A percentile compares a stretch with the other conserved stretches of the same genome.
These are phyloP conservation scores for Diddensiella caesifluorescens DNA, from an alignment of 805 yeast genomes.

Conservation along the genomic window DNA sequence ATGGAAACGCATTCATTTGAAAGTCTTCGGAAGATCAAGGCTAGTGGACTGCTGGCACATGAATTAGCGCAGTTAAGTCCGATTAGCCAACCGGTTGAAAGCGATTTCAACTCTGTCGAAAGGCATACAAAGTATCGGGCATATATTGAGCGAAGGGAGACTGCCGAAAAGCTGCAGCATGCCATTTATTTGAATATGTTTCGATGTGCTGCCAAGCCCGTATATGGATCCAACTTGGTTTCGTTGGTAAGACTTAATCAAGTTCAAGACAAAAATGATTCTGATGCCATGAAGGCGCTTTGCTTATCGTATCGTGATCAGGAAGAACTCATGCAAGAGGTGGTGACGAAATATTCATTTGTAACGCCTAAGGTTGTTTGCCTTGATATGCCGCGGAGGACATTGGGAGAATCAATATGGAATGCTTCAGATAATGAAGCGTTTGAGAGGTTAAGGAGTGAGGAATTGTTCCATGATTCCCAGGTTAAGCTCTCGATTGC, in stretches of 20 bases:
- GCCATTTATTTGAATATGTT: constrained; percentile 56
- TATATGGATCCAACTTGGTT: constrained; percentile 56
- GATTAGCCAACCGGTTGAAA: constrained; percentile 20
- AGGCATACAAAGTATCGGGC: constrained; percentile 56
- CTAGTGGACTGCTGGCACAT: constrained; percentile 11
- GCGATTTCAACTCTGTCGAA: constrained; percentile 32
- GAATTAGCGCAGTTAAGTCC: constrained; percentile 18
- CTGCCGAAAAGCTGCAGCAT: constrained; percentile 51
- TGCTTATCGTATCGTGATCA: constrained; percentile 17
- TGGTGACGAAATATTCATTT: constrained; percentile 53
- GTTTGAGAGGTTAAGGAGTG: constrained; percentile 6
- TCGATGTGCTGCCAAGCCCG: constrained; percentile 60
- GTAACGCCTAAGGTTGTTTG: constrained; percentile 84
- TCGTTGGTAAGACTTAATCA: constrained; percentile 23
- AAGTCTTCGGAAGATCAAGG: constrained; percentile 7
- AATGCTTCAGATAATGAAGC: not conserved
- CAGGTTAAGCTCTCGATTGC: constrained; percentile 88
- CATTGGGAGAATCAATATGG: constrained; percentile 17
- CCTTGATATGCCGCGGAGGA: constrained; percentile 48
- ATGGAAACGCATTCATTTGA: constrained; percentile 28
- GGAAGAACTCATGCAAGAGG: constrained; percentile 15
- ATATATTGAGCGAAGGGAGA: constrained; percentile 46
- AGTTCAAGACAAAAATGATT: constrained; percentile 19
- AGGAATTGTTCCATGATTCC: constrained; percentile 63
- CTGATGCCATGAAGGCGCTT: constrained; percentile 16